phyloP scores from a whole-genome alignment of 805 yeast genomes.

The Torulaspora delbrueckii region DNA sequence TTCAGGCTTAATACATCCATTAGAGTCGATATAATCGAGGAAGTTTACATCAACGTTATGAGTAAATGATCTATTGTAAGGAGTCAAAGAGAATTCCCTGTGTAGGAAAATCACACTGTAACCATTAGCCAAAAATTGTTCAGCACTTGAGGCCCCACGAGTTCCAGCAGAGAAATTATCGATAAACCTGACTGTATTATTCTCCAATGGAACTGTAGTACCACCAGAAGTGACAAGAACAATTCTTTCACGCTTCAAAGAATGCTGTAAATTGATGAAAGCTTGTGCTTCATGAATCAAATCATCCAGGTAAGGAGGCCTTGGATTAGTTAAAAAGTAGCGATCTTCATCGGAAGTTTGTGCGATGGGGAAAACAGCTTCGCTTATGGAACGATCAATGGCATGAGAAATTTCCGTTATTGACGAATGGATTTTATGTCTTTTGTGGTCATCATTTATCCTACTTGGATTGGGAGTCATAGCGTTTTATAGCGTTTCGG shows the following conservation, averaged over 20 bases:
- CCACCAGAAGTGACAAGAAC: slow-evolving; percentile 95
- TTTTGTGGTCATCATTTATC: slow-evolving; percentile 1
- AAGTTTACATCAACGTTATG: slow-evolving; percentile 75
- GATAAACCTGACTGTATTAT: slow-evolving; percentile 92
- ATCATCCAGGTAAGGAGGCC: slow-evolving; percentile 69
- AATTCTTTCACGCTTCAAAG: slow-evolving; percentile 44
- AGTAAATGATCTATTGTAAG: slow-evolving; percentile 85
- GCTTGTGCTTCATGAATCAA: slow-evolving; percentile 51
- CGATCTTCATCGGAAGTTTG: slow-evolving; percentile 60
- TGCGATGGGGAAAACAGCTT: slow-evolving; percentile 64
- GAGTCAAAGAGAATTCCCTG: slow-evolving; percentile 85
- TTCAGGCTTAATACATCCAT: slow-evolving; percentile 54
- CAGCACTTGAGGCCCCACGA: slow-evolving; percentile 95
- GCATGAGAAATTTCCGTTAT: slow-evolving; percentile 68
- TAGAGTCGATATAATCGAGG: slow-evolving; percentile 70
- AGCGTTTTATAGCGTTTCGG: neutral
- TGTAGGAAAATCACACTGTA: slow-evolving; percentile 92
- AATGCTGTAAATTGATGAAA: slow-evolving; percentile 56
- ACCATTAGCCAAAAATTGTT: slow-evolving; percentile 75
- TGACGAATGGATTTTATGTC: slow-evolving; percentile 49
- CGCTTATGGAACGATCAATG: slow-evolving; percentile 71
- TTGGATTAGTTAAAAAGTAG: slow-evolving; percentile 66
- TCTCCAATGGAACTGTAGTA: slow-evolving; percentile 95
- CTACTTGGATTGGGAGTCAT: slow-evolving; percentile 1
- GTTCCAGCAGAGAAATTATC: slow-evolving; percentile 98